These are phyloP conservation scores for Dothidotthia symphoricarpi DNA, from an alignment of 2,329 filamentous ascomycete species.

Conservation along the genomic window DNA sequence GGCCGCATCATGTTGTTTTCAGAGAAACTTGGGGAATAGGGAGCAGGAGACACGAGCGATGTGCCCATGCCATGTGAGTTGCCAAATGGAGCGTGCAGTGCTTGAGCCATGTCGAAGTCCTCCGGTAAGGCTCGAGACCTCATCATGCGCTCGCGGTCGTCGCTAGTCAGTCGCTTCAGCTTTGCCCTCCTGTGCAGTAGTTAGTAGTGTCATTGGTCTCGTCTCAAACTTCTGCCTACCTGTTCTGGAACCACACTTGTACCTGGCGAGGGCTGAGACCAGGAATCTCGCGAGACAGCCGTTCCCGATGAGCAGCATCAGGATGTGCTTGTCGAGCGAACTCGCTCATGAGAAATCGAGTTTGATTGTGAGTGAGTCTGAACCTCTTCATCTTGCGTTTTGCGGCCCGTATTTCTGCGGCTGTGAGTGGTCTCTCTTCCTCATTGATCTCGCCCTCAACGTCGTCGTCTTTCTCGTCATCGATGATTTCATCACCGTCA, in stretches of 20 bases:
- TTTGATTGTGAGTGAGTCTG: constrained; percentile 90
- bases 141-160: constrained; percentile 62
- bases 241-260: constrained; percentile 98
- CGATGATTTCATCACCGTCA: constrained; percentile 38
- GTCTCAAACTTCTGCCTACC: constrained; percentile 56
- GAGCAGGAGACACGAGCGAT: constrained; percentile 49
- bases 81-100: constrained; percentile 56
- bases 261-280: constrained; percentile 89
- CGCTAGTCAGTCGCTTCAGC: constrained; percentile 59
- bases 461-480: constrained; percentile 43
- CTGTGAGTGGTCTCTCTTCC: constrained; percentile 44
- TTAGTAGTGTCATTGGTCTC: constrained; percentile 14
- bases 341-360: constrained; percentile 95
- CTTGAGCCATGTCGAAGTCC: constrained; percentile 60
- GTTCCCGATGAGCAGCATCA: constrained; percentile 84
- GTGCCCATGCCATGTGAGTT: constrained; percentile 47
- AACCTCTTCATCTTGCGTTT: constrained; percentile 71
- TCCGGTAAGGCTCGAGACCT: constrained; percentile 60
- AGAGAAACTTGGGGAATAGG: constrained; percentile 42
- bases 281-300: constrained; percentile 84
- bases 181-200: constrained; percentile 54
- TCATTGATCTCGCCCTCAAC: constrained; percentile 31
- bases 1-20: constrained; percentile 64
- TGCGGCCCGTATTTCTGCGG: constrained; percentile 49
- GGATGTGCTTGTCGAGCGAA: constrained; percentile 94